Conservation (phyloP, 2,329 filamentous ascomycete species). For the Penicillium glabrum region DNA sequence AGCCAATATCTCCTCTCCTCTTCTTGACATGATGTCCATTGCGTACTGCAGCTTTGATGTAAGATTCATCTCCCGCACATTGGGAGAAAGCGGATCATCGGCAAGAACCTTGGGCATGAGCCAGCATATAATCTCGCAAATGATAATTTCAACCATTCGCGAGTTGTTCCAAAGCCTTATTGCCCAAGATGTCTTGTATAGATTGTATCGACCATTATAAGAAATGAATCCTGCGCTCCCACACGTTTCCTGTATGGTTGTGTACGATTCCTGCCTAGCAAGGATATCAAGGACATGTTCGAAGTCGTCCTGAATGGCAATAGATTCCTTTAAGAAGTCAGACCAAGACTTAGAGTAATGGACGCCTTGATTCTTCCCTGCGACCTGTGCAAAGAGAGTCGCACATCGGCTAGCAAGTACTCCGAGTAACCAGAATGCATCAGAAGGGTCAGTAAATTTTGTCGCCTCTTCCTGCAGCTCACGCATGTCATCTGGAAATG, state of each 20-base stretch:
- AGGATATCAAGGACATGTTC: background rate
- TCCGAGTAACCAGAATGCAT: slow-evolving; percentile 18
- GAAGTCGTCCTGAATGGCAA: slow-evolving; percentile 8
- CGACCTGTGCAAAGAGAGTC: slow-evolving; percentile 8
- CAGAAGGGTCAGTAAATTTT: slow-evolving; percentile 10
- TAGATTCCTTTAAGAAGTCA: slow-evolving; percentile 13
- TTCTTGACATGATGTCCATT: slow-evolving; percentile 7
- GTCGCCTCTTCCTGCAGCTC: slow-evolving; percentile 21
- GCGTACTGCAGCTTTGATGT: slow-evolving; percentile 8
- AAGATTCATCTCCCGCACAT: background rate
- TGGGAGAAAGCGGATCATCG: background rate
- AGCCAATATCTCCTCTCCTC: slow-evolving; percentile 19
- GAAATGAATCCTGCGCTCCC: background rate
- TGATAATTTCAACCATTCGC: slow-evolving; percentile 11
- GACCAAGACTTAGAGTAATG: background rate
- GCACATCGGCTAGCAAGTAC: slow-evolving; percentile 14
- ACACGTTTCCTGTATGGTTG: background rate
- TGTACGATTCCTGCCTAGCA: slow-evolving; percentile 15
- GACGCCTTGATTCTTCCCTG: background rate
- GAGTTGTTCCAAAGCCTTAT: slow-evolving; percentile 26
- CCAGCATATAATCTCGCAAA: slow-evolving; percentile 16
- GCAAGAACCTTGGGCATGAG: slow-evolving; percentile 15
- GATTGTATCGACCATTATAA: slow-evolving; percentile 16
- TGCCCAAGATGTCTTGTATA: slow-evolving; percentile 15
- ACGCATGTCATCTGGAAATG: slow-evolving; percentile 17